Conservation (phyloP, 140 eudicot genomes). For the Bidens hawaiensis region DNA sequence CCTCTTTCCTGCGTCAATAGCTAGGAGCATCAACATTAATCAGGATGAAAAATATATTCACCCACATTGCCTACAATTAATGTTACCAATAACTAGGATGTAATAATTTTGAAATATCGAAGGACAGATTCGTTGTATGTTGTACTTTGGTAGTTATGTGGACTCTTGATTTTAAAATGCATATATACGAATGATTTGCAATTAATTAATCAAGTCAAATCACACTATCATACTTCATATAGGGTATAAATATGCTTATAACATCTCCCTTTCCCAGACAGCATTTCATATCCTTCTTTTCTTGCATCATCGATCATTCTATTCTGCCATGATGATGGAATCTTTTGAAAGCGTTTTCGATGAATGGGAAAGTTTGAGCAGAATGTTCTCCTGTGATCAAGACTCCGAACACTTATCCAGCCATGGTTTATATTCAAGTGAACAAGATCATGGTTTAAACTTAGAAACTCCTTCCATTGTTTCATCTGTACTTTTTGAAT, state of each 20-base stretch:
- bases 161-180: constrained; percentile 38
- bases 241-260: constrained; percentile 43
- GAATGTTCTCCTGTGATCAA: too few species aligned
- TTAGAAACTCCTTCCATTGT: constrained; percentile 32
- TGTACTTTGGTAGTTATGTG: constrained; percentile 37
- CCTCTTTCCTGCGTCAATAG: too few species aligned
- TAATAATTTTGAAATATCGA: too few species aligned
- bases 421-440: too few species aligned
- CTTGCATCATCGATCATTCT: background rate
- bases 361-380: too few species aligned
- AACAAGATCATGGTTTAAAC: constrained; percentile 23
- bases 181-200: constrained; percentile 28
- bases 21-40: too few species aligned
- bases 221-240: constrained; percentile 16
- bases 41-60: too few species aligned
- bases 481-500: constrained; percentile 24
- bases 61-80: too few species aligned
- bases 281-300: background rate
- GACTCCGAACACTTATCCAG: too few species aligned
- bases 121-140: constrained; percentile 24
- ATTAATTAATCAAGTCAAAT: constrained; percentile 38
- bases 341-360: too few species aligned
- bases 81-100: too few species aligned
- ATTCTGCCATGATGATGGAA: background rate
- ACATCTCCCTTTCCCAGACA: constrained; percentile 11